Conservation (phyloP, 2,329 filamentous ascomycete genomes). For the Cladosporium sp. region DNA sequence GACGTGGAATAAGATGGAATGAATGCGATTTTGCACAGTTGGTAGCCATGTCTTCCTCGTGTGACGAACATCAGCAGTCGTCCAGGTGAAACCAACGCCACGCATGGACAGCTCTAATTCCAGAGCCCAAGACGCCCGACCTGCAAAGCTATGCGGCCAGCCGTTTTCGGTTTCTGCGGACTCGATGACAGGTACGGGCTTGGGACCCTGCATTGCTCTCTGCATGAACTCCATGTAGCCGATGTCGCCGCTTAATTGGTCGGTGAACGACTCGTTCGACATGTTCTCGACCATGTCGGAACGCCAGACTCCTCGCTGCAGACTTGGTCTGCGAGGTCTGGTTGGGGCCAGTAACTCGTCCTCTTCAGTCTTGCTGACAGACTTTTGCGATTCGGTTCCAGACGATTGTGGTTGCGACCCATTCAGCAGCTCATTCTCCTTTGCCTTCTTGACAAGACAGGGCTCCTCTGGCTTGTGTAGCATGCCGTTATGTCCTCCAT, state of each 20-base stretch:
- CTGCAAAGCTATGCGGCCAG: constrained; percentile 36
- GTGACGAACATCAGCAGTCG: constrained; percentile 42
- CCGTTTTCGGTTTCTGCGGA: constrained; percentile 37
- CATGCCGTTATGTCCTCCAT: constrained; percentile 18
- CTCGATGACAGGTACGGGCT: constrained; percentile 31
- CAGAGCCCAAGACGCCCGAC: constrained; percentile 42
- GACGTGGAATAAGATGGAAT: constrained; percentile 38
- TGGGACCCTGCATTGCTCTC: constrained; percentile 22
- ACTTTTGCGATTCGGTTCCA: background rate
- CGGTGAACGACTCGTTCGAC: constrained; percentile 21
- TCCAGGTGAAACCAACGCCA: constrained; percentile 45
- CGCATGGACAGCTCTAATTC: constrained; percentile 43
- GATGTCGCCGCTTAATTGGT: constrained; percentile 18
- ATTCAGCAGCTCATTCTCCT: constrained; percentile 12
- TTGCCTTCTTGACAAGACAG: constrained; percentile 6
- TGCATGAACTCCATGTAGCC: constrained; percentile 18
- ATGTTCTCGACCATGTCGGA: constrained; percentile 24
- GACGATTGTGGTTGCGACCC: background rate
- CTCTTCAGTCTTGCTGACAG: background rate
- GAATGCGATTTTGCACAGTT: constrained; percentile 35
- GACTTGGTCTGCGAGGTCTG: constrained; percentile 14
- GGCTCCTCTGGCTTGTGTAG: constrained; percentile 14
- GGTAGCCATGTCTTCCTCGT: constrained; percentile 42
- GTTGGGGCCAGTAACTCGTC: background rate
- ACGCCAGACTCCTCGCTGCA: constrained; percentile 17